These are phyloP conservation scores for Usnea hakonensis DNA, from an alignment of 495 filamentous ascomycete species.

Conservation along the genomic window DNA sequence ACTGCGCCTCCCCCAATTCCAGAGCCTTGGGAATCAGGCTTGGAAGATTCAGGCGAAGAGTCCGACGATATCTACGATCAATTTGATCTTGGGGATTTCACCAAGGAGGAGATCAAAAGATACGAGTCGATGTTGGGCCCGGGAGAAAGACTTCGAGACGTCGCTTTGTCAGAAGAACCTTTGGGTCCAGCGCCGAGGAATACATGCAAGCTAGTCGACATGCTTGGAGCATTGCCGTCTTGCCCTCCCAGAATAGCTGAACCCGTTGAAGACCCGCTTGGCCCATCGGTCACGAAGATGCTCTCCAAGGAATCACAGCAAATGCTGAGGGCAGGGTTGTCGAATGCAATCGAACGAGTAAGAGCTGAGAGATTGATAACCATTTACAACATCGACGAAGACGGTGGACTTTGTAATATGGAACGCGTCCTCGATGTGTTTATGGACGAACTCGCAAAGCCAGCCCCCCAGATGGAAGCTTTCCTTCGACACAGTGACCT, in stretches of 20 bases:
- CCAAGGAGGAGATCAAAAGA: conserved; percentile 8
- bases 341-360: neutral
- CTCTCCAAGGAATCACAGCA: neutral
- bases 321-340: neutral
- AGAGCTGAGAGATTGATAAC: neutral
- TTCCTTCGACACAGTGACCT: conserved; percentile 17
- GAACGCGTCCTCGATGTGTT: too few species aligned
- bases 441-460: neutral
- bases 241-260: too few species aligned
- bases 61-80: neutral
- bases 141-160: conserved; percentile 11
- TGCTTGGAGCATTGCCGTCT: too few species aligned
- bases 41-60: neutral
- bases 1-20: neutral
- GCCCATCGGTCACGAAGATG: neutral
- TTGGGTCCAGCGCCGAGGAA: neutral
- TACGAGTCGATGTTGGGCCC: conserved; percentile 9
- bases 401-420: too few species aligned
- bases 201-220: too few species aligned
- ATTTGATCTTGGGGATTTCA: conserved; percentile 11
- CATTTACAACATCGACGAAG: too few species aligned
- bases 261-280: too few species aligned
- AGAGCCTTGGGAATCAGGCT: neutral
- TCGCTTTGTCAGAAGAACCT: neutral
- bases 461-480: conserved; percentile 3